phyloP scores from a whole-genome alignment of 2,329 filamentous ascomycete genomes.

The Aspergillus sp. region DNA sequence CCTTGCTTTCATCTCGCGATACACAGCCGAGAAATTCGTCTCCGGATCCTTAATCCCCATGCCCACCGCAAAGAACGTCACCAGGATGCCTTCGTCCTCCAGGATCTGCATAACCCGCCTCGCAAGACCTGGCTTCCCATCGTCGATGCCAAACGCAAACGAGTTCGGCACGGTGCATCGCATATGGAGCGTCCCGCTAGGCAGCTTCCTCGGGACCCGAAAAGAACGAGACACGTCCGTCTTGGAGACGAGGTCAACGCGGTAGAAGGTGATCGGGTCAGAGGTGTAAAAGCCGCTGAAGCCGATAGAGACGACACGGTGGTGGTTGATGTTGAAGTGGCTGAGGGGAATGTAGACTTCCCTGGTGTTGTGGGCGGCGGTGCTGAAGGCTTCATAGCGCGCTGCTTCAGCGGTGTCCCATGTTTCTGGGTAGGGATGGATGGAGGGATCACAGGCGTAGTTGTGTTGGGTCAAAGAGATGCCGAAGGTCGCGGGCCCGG shows the following conservation, averaged over 20 bases:
- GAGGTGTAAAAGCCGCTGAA: conserved; percentile 64
- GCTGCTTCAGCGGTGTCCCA: conserved; percentile 67
- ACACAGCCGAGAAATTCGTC: conserved; percentile 64
- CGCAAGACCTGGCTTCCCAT: conserved; percentile 61
- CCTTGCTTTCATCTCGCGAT: conserved; percentile 60
- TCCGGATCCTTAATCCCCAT: conserved; percentile 57
- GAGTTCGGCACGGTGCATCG: conserved; percentile 67
- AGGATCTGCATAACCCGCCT: conserved; percentile 62
- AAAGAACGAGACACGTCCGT: conserved; percentile 24
- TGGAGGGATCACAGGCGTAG: conserved; percentile 53
- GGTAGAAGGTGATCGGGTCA: conserved; percentile 11
- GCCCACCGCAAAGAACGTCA: conserved; percentile 72
- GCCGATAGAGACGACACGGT: conserved; percentile 57
- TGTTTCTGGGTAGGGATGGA: conserved; percentile 64
- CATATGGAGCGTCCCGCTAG: conserved; percentile 61
- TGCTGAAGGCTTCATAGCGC: conserved; percentile 50
- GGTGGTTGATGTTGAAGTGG: conserved; percentile 64
- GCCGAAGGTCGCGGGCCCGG: conserved; percentile 62
- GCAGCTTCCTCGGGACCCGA: conserved; percentile 58
- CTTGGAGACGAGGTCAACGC: conserved; percentile 6
- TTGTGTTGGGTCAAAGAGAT: conserved; percentile 69
- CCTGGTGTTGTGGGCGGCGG: conserved; percentile 23
- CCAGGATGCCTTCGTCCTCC: conserved; percentile 60
- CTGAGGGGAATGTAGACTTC: conserved; percentile 67
- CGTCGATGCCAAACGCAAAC: conserved; percentile 72